These are phyloP conservation scores for Syncephalastrum sp. DNA, from an alignment of 371 early-diverging fungal species.

Conservation along the genomic window DNA sequence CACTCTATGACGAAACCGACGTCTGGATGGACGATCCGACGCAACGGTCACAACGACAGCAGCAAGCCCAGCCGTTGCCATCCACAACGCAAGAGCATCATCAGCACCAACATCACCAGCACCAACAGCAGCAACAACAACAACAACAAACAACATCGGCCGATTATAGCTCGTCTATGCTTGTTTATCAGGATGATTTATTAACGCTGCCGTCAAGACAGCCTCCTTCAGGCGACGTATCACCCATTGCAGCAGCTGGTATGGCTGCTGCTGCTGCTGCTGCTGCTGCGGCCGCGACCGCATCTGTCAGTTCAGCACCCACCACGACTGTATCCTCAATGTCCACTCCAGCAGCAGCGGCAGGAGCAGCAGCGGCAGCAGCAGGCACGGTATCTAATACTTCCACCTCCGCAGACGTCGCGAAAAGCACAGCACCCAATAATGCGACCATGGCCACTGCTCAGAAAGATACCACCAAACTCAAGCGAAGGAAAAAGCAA, in stretches of 20 bases:
- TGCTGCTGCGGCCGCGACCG: too few species aligned
- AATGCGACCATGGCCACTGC: too few species aligned
- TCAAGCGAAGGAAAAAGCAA: conserved; percentile 5
- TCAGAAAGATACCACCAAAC: conserved; percentile 4
- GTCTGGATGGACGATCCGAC: not conserved
- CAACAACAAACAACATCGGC: too few species aligned
- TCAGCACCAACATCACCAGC: not conserved
- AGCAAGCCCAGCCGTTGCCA: too few species aligned
- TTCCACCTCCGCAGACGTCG: not conserved
- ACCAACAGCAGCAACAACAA: conserved; percentile 4
- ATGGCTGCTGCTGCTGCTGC: too few species aligned
- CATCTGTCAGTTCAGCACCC: too few species aligned
- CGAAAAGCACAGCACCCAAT: too few species aligned
- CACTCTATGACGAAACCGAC: not conserved
- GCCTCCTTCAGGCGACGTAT: too few species aligned
- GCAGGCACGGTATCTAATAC: conserved; percentile 4
- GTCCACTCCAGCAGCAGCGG: not conserved
- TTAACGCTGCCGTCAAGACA: too few species aligned
- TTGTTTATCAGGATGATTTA: too few species aligned
- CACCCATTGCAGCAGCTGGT: too few species aligned
- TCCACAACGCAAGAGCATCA: too few species aligned
- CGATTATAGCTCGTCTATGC: not conserved
- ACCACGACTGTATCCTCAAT: not conserved
- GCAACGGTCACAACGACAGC: not conserved
- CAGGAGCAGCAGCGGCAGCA: conserved; percentile 1